These are phyloP conservation scores for Microascus cirrosus DNA, from an alignment of 2,329 filamentous ascomycete genomes.

Conservation along the genomic window DNA sequence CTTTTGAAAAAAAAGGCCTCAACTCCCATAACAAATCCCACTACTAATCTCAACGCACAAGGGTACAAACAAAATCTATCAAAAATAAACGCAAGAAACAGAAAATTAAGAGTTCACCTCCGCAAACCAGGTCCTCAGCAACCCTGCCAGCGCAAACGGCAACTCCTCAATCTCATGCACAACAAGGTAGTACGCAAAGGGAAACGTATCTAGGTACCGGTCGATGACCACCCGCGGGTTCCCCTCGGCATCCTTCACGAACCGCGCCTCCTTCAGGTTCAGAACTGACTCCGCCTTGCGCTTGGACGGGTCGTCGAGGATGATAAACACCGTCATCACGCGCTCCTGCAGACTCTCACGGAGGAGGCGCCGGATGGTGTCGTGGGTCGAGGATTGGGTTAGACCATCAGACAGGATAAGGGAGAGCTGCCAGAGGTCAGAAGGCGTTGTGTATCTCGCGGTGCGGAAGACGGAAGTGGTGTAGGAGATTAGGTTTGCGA, in stretches of 20 bases:
- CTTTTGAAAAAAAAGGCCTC: neutral
- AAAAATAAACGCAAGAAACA: neutral
- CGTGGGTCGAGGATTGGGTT: constrained; percentile 72
- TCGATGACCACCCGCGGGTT: constrained; percentile 67
- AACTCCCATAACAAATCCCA: neutral
- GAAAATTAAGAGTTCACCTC: constrained; percentile 39
- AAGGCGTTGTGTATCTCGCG: constrained; percentile 50
- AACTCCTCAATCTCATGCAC: constrained; percentile 87
- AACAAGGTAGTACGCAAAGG: constrained; percentile 93
- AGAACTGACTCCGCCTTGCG: constrained; percentile 55
- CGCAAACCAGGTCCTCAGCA: constrained; percentile 93
- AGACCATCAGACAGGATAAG: constrained; percentile 90
- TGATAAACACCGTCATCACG: constrained; percentile 97
- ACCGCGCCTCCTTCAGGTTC: constrained; percentile 79
- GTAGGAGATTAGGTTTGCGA: constrained; percentile 63
- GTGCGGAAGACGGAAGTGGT: constrained; percentile 74
- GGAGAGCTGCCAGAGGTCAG: constrained; percentile 87
- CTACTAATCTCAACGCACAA: neutral
- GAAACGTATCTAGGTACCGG: constrained; percentile 89
- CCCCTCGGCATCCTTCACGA: constrained; percentile 53
- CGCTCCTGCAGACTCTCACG: constrained; percentile 83
- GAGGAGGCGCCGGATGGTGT: constrained; percentile 69
- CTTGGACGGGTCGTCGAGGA: constrained; percentile 59
- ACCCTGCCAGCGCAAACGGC: constrained; percentile 73
- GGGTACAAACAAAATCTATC: neutral